Percentiles rank a stretch among this genome's conserved stretches.
These are phyloP conservation scores for Abrus pulchellus DNA, from an alignment of 306 rosid species.

Conservation along the genomic window DNA sequence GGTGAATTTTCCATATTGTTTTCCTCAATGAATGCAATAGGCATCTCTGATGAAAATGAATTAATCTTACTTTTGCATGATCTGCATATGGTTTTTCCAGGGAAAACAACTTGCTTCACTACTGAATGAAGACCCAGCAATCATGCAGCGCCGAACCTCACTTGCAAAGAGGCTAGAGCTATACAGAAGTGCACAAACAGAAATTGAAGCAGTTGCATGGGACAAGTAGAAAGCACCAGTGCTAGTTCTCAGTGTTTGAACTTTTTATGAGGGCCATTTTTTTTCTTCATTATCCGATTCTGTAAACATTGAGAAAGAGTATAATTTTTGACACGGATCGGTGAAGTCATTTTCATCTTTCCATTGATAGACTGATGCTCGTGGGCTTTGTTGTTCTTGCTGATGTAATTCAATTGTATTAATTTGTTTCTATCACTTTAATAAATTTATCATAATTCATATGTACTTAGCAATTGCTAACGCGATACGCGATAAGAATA, in stretches of 20 bases:
- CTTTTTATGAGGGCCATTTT: not conserved
- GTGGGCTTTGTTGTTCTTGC: slow-evolving; percentile 11
- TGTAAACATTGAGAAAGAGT: slow-evolving; percentile 19
- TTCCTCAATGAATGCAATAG: slow-evolving; percentile 34
- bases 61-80: slow-evolving; percentile 9
- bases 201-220: slow-evolving; percentile 96
- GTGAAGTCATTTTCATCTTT: slow-evolving; percentile 36
- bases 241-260: not conserved
- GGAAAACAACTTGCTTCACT: slow-evolving; percentile 73
- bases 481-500: no score
- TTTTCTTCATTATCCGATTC: slow-evolving; percentile 25
- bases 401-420: slow-evolving; percentile 40
- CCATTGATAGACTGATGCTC: not conserved
- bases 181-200: slow-evolving; percentile 91
- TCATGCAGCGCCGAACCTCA: slow-evolving; percentile 83
- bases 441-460: not conserved
- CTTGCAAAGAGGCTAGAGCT: slow-evolving; percentile 89
- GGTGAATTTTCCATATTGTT: slow-evolving; percentile 53
- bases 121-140: slow-evolving; percentile 94
- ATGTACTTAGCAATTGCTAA: no score
- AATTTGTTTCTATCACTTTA: slow-evolving; percentile 15
- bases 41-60: slow-evolving; percentile 4
- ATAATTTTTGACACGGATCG: not conserved
- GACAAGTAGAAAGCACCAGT: slow-evolving; percentile 66
- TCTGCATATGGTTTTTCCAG: slow-evolving; percentile 53